These are phyloP conservation scores for Kazachstania africana DNA, from an alignment of 805 yeast species.

Conservation along the genomic window DNA sequence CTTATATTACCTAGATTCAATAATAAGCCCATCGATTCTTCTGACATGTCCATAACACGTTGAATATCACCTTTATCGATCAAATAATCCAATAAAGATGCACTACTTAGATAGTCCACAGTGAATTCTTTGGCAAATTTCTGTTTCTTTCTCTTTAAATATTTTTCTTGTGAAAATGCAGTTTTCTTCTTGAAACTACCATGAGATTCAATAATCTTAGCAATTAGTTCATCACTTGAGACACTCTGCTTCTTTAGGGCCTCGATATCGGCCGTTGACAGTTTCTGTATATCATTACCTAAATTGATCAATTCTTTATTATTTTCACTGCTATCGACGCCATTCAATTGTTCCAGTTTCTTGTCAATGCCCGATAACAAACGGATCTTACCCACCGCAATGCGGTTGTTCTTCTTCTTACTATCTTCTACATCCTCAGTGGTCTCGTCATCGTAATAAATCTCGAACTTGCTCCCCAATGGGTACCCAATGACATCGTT, in stretches of 20 bases:
- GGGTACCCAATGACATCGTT: slow-evolving; percentile 69
- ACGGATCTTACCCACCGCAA: slow-evolving; percentile 18
- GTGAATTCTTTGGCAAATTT: slow-evolving; percentile 82
- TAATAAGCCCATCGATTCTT: slow-evolving; percentile 70
- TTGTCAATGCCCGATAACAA: slow-evolving; percentile 6
- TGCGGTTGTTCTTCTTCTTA: slow-evolving; percentile 12
- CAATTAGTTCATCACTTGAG: slow-evolving; percentile 68
- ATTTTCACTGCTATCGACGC: slow-evolving; percentile 38
- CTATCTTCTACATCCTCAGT: slow-evolving; percentile 4
- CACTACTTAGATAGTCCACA: slow-evolving; percentile 61
- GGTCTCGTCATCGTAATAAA: slow-evolving; percentile 32
- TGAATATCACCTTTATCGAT: slow-evolving; percentile 63
- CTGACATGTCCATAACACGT: slow-evolving; percentile 67
- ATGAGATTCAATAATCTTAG: slow-evolving; percentile 72
- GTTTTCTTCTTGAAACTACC: slow-evolving; percentile 84
- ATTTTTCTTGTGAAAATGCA: slow-evolving; percentile 80
- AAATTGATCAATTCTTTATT: slow-evolving; percentile 57
- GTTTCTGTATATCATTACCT: slow-evolving; percentile 60
- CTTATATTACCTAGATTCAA: slow-evolving; percentile 70
- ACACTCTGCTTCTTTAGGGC: slow-evolving; percentile 60
- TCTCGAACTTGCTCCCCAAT: slow-evolving; percentile 84
- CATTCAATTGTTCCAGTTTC: slow-evolving; percentile 14
- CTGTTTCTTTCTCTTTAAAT: slow-evolving; percentile 80
- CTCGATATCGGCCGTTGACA: slow-evolving; percentile 75
- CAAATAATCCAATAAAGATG: slow-evolving; percentile 61